Base-by-base conservation (phyloP, 345 rosid genomes). In the Brassica incana region DNA sequence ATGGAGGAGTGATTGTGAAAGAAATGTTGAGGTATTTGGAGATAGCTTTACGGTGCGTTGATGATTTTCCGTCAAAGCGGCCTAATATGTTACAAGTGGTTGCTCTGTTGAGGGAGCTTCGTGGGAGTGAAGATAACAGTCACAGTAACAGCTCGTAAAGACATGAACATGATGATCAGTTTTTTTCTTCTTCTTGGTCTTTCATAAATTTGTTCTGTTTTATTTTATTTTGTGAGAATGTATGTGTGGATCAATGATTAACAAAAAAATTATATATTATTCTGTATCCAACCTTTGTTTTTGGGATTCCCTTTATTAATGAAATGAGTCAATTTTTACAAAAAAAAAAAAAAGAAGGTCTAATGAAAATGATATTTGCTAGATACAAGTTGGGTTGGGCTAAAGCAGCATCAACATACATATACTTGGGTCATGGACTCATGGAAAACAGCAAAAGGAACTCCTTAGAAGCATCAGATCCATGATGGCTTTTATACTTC, bases 51-150 rank as follows among this genome's bases (percentile, higher is more conserved):
- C 95, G 86, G 70, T 94, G 97, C 70, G 97, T 92, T 12, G 93
- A 94, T 43, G 97, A 94, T 20, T 91, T 91, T 58, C 95, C 97
- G 16, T 94, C 97, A 8, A 92, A 84, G 80, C 76, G 98, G 85
- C 94, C 95, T 4, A 94, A 73, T 56, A 94, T 94, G 98, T 83
- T 94, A 80, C 95, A 92, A 80, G 98, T 91, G 11, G 97, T 94
- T 69, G 95, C 97, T 76, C 79, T 83, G 89, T 80, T 94, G 59
- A 85, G 97, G 78, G 97, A 92, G 83, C 85, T 94, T 77, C 86
- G 83, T 86, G 90, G 89, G 4, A 87, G 79, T 83, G 88, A 87
- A 69, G 81, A 76, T 59, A 79, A n/a, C 65, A 92, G 91, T 81
- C 87, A 87, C 84, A 85, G 91, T 81, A 86, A 83, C 78, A 93